Conservation (phyloP, 1,284 basidiomycete species). For the Rugosomyces carneus region DNA sequence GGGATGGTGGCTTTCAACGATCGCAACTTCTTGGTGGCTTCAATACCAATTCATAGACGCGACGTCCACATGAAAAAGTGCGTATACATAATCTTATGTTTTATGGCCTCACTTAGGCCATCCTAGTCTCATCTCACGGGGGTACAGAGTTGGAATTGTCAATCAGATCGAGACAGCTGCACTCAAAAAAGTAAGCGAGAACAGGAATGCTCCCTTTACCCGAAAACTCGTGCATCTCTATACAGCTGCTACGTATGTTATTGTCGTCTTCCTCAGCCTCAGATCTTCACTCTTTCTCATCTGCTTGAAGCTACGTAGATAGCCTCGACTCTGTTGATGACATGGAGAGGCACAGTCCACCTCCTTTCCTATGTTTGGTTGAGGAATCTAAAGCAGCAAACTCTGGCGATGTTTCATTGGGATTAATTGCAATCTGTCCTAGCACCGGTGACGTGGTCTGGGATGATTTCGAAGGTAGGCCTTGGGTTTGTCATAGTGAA, state of each 20-base stretch:
- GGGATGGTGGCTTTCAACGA: constrained; percentile 77
- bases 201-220: constrained; percentile 76
- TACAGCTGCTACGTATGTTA: constrained; percentile 80
- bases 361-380: constrained; percentile 66
- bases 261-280: constrained; percentile 1
- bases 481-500: background rate
- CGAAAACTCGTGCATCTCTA: constrained; percentile 80
- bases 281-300: background rate
- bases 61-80: constrained; percentile 88
- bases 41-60: constrained; percentile 77
- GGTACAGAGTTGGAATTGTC: constrained; percentile 88
- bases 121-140: constrained; percentile 73
- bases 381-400: constrained; percentile 53
- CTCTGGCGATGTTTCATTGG: constrained; percentile 47
- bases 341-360: constrained; percentile 45
- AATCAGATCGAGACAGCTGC: constrained; percentile 95
- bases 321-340: constrained; percentile 66
- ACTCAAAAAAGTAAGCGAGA: constrained; percentile 87
- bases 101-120: constrained; percentile 2
- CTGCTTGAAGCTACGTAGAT: constrained; percentile 58
- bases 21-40: constrained; percentile 79
- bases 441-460: constrained; percentile 89
- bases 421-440: constrained; percentile 77
- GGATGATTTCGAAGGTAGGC: constrained; percentile 80
- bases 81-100: constrained; percentile 14